Conservation (phyloP, 352 stramenopile genomes). For the Globisporangium abappressorium region DNA sequence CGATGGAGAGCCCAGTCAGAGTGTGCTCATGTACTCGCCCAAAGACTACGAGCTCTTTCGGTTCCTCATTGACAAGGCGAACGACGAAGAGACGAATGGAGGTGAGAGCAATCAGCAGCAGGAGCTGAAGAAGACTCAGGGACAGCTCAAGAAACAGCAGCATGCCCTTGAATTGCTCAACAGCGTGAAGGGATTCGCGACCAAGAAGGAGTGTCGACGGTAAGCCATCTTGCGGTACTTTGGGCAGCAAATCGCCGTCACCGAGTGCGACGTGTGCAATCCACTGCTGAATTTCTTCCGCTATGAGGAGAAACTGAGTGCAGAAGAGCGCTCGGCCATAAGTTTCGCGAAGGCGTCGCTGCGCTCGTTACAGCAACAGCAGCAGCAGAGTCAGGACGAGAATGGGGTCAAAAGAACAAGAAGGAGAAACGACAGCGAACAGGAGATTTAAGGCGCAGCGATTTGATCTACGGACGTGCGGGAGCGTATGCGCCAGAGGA, state of each 20-base stretch:
- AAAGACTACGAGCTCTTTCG: conserved; percentile 48
- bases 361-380: background rate
- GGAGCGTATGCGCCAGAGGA: conserved; percentile 45
- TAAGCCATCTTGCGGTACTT: conserved; percentile 57
- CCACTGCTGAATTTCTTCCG: conserved; percentile 50
- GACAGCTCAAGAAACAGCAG: conserved; percentile 7
- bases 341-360: conserved; percentile 17
- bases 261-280: conserved; percentile 61
- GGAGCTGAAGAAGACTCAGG: conserved; percentile 8
- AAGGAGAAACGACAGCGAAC: conserved; percentile 27
- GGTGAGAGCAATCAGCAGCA: conserved; percentile 5
- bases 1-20: conserved; percentile 87
- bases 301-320: conserved; percentile 33
- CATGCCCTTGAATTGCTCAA: conserved; percentile 36
- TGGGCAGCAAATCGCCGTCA: conserved; percentile 40
- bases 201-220: conserved; percentile 45
- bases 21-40: conserved; percentile 77
- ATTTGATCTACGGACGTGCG: conserved; percentile 42
- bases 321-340: conserved; percentile 15
- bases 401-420: background rate
- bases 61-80: conserved; percentile 42
- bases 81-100: background rate
- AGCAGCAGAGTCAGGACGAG: background rate
- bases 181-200: conserved; percentile 42
- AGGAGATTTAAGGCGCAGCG: conserved; percentile 33